Percentiles rank a stretch among this genome's conserved stretches.
phyloP scores from a whole-genome alignment of 495 filamentous ascomycete species.

The Penicillium manginii region DNA sequence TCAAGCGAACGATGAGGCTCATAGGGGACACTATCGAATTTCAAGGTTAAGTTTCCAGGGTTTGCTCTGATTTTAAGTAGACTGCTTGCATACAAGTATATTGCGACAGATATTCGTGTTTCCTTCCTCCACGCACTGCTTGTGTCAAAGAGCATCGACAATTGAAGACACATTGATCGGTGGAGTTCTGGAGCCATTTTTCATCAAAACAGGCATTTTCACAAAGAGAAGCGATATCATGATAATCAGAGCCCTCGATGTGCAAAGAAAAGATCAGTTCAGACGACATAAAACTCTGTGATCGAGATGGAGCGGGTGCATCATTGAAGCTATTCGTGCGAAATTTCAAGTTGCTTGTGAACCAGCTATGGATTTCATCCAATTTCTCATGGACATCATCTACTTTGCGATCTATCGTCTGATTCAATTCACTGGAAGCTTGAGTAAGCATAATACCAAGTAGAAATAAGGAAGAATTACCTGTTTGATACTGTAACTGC shows the following conservation, averaged over 20 bases:
- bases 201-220: background rate
- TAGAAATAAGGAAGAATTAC: background rate
- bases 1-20: background rate
- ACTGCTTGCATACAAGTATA: background rate
- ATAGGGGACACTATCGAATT: background rate
- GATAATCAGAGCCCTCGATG: background rate
- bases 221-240: background rate
- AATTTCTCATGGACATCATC: constrained; percentile 1
- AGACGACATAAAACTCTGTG: background rate
- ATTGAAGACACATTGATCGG: background rate
- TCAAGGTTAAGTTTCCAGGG: background rate
- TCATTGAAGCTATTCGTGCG: background rate
- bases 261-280: background rate
- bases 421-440: background rate
- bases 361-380: background rate
- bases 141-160: background rate
- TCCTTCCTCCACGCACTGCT: background rate
- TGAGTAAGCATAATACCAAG: background rate
- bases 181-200: background rate
- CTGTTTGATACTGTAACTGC: background rate
- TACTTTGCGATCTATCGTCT: background rate
- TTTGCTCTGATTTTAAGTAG: background rate
- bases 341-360: constrained; percentile 1
- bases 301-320: background rate
- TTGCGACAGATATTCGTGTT: background rate